A percentile compares a stretch with the other conserved stretches of the same genome.
Conservation (phyloP, 1,284 basidiomycete species). For the Paramarasmius palmivorus region DNA sequence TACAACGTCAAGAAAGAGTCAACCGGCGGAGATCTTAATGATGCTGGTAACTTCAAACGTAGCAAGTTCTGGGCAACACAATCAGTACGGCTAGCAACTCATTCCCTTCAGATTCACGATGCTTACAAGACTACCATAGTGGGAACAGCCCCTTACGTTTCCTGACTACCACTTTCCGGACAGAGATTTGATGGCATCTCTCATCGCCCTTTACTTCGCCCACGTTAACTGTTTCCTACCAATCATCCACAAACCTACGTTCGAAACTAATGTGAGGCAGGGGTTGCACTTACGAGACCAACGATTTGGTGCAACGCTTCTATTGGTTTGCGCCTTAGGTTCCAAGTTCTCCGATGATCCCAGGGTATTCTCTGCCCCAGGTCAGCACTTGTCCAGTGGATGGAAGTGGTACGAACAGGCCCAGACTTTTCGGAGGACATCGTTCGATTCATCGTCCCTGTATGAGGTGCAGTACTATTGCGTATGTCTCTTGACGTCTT, state of each 20-base stretch:
- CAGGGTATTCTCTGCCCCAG: slow-evolving; percentile 33
- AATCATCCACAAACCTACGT: slow-evolving; percentile 46
- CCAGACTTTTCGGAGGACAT: slow-evolving; percentile 27
- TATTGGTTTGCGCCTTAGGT: slow-evolving; percentile 50
- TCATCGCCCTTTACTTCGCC: slow-evolving; percentile 49
- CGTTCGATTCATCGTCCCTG: slow-evolving; percentile 33
- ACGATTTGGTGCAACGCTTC: slow-evolving; percentile 44
- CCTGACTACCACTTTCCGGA: slow-evolving; percentile 24
- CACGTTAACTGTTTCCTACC: slow-evolving; percentile 39
- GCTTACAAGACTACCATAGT: not conserved
- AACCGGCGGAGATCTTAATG: not conserved
- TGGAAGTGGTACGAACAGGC: slow-evolving; percentile 54
- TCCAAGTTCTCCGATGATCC: slow-evolving; percentile 47
- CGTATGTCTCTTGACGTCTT: not conserved
- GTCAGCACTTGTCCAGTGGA: slow-evolving; percentile 35
- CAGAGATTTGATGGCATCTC: slow-evolving; percentile 34
- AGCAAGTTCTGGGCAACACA: slow-evolving; percentile 4
- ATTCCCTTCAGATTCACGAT: not conserved
- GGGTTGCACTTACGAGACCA: slow-evolving; percentile 37
- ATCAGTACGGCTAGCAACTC: not conserved
- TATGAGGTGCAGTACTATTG: slow-evolving; percentile 37
- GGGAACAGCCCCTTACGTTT: not conserved
- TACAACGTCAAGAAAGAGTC: slow-evolving; percentile 1
- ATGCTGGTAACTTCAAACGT: not conserved
- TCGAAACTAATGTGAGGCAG: slow-evolving; percentile 37